Base-by-base conservation (phyloP, 805 yeast species). In the Pichia sporocuriosa region DNA sequence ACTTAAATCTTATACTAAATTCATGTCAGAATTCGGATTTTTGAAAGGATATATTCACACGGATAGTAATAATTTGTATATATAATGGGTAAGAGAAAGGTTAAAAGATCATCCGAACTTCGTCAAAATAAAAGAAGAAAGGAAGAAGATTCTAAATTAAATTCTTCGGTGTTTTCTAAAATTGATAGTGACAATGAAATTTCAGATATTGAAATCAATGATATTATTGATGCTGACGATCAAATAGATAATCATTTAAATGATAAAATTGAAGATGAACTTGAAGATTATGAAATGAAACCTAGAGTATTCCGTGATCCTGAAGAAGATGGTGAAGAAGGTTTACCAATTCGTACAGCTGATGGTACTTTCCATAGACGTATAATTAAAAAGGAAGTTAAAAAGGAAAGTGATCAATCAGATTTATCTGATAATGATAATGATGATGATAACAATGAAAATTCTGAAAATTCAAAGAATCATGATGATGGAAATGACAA, bases 321-420 rank as follows among this genome's bases (percentile, higher is more conserved):
- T 10, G 70, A 67, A 6, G 68, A 66, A 4, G 69, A 67, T 4
- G 39, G 60, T 37, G 70, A 73, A 5, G 96, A 84, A 56, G 81
- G 83, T 10, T 69, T 90, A 42, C 97, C 97, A 1, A 84, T 89
- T 40, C 84, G 82, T 53, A 67, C 70, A 4, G 69, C 71, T 13
- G 85, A 78, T 47, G 96, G 96, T 41, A 72, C 68, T 39, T 68
- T 90, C n/a, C 76, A 81, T 60, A 70, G 95, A 53, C 84, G 79
- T 6, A 57, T 76, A 48, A 67, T 65, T 52, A 49, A 30, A 50
- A 53, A 32, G 46, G 38, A 43, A 35, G 13, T 3, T 15, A 50
- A 28, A 54, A 51, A 24, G 43, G 43, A 39, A 30, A 15, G 12
- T 30, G 50, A 40, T 17, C 48, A 39, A 17, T 42, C 39, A 10